Percentiles rank a stretch among this genome's conserved stretches.
These are phyloP conservation scores for Beauveria scarabaeidicola DNA, from an alignment of 2,329 filamentous ascomycete genomes.

Conservation along the genomic window DNA sequence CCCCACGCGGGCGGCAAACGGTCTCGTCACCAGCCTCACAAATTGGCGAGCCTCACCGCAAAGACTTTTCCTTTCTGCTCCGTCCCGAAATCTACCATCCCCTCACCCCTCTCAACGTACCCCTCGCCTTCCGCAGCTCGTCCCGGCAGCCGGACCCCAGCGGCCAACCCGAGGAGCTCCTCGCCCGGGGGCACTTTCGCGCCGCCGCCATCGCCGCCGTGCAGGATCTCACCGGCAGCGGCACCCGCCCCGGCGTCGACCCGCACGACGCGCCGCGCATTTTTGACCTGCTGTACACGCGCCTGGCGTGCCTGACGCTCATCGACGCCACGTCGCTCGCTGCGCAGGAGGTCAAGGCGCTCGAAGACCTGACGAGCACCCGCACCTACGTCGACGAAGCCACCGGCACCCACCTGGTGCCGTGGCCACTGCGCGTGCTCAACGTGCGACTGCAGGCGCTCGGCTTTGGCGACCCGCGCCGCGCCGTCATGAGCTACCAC, in stretches of 20 bases:
- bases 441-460: slow-evolving; percentile 77
- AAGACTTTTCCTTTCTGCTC: slow-evolving; percentile 75
- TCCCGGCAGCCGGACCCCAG: slow-evolving; percentile 53
- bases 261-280: slow-evolving; percentile 56
- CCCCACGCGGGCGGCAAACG: slow-evolving; percentile 18
- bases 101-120: slow-evolving; percentile 54
- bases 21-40: slow-evolving; percentile 21
- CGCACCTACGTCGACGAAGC: slow-evolving; percentile 48
- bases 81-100: slow-evolving; percentile 77
- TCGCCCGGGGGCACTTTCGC: slow-evolving; percentile 69
- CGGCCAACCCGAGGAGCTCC: slow-evolving; percentile 58
- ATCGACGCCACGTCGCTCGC: slow-evolving; percentile 64
- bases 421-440: slow-evolving; percentile 79
- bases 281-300: slow-evolving; percentile 70
- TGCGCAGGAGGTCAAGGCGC: slow-evolving; percentile 55
- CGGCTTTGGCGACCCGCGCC: slow-evolving; percentile 73
- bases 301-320: slow-evolving; percentile 73
- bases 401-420: slow-evolving; percentile 58
- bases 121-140: slow-evolving; percentile 60
- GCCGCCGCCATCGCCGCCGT: slow-evolving; percentile 63
- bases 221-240: slow-evolving; percentile 47
- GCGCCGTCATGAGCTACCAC: slow-evolving; percentile 84
- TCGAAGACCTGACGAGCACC: slow-evolving; percentile 52
- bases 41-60: slow-evolving; percentile 29
- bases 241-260: slow-evolving; percentile 33